Conservation (phyloP, 371 early-diverging fungal genomes). For the Mortierella sp. region DNA sequence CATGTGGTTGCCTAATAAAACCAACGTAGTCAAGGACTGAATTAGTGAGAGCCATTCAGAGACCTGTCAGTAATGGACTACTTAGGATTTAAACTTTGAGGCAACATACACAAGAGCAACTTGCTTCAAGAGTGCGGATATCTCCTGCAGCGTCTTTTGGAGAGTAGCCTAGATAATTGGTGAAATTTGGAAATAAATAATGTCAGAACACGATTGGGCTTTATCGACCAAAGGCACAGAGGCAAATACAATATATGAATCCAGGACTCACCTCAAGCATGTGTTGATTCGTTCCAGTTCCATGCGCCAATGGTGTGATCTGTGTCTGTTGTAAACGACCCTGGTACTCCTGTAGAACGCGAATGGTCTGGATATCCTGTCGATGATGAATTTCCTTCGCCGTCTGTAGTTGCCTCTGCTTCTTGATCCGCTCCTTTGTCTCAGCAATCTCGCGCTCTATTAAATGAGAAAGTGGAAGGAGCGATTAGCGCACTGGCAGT, state of each 20-base stretch:
- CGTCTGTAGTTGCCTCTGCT: conserved; percentile 25
- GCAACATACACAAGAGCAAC: conserved; percentile 23
- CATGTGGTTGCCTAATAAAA: not conserved
- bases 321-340: conserved; percentile 4
- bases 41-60: no score
- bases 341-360: conserved; percentile 20
- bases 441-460: conserved; percentile 38
- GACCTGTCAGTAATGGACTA: no score
- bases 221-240: not conserved
- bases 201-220: not conserved
- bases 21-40: no score
- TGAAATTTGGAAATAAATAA: not conserved
- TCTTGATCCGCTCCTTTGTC: conserved; percentile 32
- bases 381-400: conserved; percentile 30
- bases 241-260: not conserved
- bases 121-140: not conserved
- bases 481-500: no score
- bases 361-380: conserved; percentile 18
- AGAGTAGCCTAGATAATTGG: conserved; percentile 2
- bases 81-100: no score
- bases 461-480: not conserved
- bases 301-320: not conserved
- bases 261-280: conserved; percentile 12
- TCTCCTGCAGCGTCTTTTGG: conserved; percentile 4
- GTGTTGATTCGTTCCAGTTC: conserved; percentile 1